phyloP scores from a whole-genome alignment of 768 basidiomycete genomes.

The Boletus fagicola region DNA sequence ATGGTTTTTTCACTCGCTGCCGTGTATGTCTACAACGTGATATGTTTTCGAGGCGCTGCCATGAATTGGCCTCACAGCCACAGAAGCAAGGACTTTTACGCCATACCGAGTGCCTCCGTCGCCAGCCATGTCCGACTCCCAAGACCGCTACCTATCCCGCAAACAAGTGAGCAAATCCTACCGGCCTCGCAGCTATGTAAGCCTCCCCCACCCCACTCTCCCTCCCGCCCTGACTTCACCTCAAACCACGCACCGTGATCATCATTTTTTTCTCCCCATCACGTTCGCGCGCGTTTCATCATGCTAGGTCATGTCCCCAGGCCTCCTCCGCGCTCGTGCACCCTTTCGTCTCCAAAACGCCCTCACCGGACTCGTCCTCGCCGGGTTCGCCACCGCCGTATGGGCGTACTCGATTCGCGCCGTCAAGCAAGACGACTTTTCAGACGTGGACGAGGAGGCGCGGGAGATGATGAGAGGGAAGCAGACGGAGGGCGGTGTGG shows the following conservation, averaged over 20 bases:
- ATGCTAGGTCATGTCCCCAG: slow-evolving; percentile 71
- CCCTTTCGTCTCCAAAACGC: slow-evolving; percentile 81
- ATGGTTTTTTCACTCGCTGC: no score
- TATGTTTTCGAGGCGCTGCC: no score
- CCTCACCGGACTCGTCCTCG: slow-evolving; percentile 68
- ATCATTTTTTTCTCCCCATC: no score
- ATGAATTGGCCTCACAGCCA: slow-evolving; percentile 11
- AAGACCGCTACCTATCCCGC: slow-evolving; percentile 34
- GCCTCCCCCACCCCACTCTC: neutral
- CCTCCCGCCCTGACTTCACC: neutral
- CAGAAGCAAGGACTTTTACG: neutral
- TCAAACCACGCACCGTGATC: no score
- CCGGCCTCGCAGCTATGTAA: slow-evolving; percentile 39
- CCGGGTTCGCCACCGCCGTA: slow-evolving; percentile 73
- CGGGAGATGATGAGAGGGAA: slow-evolving; percentile 44
- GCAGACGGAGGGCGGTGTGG: neutral
- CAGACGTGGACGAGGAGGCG: slow-evolving; percentile 81
- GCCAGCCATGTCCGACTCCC: slow-evolving; percentile 26
- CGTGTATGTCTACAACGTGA: no score
- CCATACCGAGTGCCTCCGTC: neutral
- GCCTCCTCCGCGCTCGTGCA: slow-evolving; percentile 81
- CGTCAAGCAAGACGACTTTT: slow-evolving; percentile 91
- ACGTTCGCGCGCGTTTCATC: neutral
- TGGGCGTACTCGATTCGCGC: slow-evolving; percentile 94
- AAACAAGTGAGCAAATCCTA: slow-evolving; percentile 38